These are phyloP conservation scores for Backusella sp. DNA, from an alignment of 192 early-diverging fungal genomes.

Conservation along the genomic window DNA sequence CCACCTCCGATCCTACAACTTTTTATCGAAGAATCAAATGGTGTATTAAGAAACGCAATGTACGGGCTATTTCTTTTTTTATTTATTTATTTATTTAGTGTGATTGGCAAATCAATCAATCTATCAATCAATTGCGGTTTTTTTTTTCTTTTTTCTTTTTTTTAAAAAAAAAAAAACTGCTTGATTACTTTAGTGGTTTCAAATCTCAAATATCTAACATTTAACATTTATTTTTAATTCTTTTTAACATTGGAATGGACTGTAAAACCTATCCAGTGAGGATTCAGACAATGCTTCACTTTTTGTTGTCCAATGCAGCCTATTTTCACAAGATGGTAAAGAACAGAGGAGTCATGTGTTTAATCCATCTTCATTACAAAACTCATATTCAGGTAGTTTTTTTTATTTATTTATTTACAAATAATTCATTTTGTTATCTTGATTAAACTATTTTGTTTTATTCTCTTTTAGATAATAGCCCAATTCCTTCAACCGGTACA, in stretches of 20 bases:
- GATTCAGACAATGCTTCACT: conserved; percentile 16
- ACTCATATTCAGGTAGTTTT: neutral
- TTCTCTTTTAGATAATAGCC: neutral
- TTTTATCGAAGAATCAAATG: conserved; percentile 35
- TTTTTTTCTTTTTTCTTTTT: neutral
- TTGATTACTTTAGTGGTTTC: neutral
- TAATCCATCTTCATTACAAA: conserved; percentile 34
- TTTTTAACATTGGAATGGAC: neutral
- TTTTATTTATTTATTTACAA: neutral
- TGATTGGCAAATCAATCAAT: no score
- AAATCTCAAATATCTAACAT: neutral
- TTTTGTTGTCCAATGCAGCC: conserved; percentile 37
- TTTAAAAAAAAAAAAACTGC: neutral
- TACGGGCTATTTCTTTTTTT: conserved; percentile 11
- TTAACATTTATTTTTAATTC: neutral
- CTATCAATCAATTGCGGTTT: no score
- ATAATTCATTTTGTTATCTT: neutral
- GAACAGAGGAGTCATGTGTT: conserved; percentile 38
- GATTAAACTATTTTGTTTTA: neutral
- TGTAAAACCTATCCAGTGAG: neutral
- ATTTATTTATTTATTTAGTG: neutral
- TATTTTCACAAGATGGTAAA: conserved; percentile 22
- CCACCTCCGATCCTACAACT: conserved; percentile 69
- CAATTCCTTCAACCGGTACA: neutral
- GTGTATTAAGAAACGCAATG: conserved; percentile 28